Conservation (phyloP, 306 rosid species). For the Clitoria ternatea region DNA sequence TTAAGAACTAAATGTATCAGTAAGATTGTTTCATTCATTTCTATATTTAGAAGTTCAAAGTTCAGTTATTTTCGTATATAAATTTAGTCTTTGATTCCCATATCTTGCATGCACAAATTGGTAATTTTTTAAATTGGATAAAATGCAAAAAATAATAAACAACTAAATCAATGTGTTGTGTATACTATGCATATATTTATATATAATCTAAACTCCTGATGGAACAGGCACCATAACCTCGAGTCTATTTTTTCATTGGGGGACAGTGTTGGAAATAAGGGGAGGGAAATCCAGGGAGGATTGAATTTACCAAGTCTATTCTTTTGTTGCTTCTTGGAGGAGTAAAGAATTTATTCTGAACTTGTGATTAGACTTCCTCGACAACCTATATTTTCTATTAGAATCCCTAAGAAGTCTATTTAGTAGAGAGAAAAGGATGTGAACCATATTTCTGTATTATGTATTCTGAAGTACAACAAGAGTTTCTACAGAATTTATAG, state of each 20-base stretch:
- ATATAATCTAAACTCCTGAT: neutral
- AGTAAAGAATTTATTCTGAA: neutral
- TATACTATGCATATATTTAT: neutral
- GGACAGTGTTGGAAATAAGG: neutral
- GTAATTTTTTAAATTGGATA: neutral
- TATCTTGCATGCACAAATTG: neutral
- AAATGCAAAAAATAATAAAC: neutral
- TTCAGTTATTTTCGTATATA: conserved; percentile 1
- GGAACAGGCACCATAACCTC: neutral
- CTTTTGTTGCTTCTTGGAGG: neutral
- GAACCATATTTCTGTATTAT: too few relatives aligned
- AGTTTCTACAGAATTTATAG: too few relatives aligned
- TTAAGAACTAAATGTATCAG: conserved; percentile 6
- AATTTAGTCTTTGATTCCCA: neutral
- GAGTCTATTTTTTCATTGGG: neutral
- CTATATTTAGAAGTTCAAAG: neutral
- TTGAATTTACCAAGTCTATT: neutral
- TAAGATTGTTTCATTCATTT: neutral
- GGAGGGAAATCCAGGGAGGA: conserved; percentile 2
- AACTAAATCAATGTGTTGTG: neutral
- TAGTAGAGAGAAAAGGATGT: too few relatives aligned
- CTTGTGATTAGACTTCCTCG: neutral
- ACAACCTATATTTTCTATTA: neutral
- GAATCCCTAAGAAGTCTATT: too few relatives aligned
- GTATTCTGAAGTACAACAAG: too few relatives aligned